These are phyloP conservation scores for Rubia yunnanensis DNA, from an alignment of 257 asterid genomes.

Conservation along the genomic window DNA sequence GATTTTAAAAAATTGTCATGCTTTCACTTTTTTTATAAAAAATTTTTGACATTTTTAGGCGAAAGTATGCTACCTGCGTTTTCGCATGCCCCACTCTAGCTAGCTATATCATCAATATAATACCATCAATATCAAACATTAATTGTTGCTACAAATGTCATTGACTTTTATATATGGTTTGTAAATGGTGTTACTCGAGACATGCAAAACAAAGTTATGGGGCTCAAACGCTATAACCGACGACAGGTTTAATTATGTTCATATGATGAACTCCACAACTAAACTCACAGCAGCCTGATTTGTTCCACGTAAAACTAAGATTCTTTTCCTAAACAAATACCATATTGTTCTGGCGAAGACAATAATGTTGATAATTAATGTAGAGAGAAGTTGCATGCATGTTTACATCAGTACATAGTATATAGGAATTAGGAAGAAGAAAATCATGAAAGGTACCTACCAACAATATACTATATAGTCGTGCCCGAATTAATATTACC, in stretches of 20 bases:
- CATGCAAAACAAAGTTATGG: not conserved
- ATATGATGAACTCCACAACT: too few species aligned
- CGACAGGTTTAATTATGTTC: not conserved
- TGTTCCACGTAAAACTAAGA: not conserved
- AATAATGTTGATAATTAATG: too few species aligned
- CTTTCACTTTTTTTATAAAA: too few species aligned
- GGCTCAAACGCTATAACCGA: not conserved
- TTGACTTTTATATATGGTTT: not conserved
- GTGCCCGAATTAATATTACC: not conserved
- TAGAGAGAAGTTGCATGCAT: constrained; percentile 16
- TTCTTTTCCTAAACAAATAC: too few species aligned
- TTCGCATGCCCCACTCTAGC: too few species aligned
- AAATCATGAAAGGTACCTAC: not conserved
- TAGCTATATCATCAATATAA: too few species aligned
- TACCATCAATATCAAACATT: too few species aligned
- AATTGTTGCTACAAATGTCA: too few species aligned
- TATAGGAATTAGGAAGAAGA: too few species aligned
- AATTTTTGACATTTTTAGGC: too few species aligned
- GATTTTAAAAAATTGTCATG: too few species aligned
- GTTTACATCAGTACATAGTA: constrained; percentile 10
- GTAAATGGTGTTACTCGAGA: not conserved
- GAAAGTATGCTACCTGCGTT: too few species aligned
- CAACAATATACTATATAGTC: not conserved
- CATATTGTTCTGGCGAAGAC: not conserved
- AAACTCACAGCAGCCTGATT: not conserved